Conservation (phyloP, 2,329 filamentous ascomycete genomes). For the Alternaria solani region DNA sequence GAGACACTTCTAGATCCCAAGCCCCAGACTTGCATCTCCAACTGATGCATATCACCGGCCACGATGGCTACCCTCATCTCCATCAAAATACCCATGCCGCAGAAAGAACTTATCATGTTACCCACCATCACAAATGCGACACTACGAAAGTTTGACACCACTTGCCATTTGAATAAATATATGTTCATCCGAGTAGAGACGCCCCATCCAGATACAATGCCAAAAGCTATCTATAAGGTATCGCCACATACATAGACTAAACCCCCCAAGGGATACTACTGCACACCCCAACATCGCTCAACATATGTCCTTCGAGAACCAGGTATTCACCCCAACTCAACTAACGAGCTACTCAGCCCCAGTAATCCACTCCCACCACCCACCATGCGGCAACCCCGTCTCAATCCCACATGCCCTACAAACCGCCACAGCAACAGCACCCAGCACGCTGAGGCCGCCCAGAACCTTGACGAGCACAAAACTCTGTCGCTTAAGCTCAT, state of each 20-base stretch:
- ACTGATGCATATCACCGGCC: neutral
- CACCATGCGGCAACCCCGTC: conserved; percentile 36
- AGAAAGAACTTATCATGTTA: neutral
- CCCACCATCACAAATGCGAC: neutral
- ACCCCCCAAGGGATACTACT: neutral
- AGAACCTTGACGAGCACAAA: conserved; percentile 76
- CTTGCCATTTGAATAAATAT: neutral
- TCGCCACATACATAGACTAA: neutral
- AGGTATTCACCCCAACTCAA: neutral
- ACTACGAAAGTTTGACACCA: neutral
- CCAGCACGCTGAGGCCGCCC: conserved; percentile 76
- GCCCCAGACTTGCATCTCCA: too few species aligned
- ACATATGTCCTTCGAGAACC: neutral
- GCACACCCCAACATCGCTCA: neutral
- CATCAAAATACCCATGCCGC: neutral
- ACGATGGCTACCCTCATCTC: neutral
- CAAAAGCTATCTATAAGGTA: neutral
- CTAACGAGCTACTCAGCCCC: neutral
- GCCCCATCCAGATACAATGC: neutral
- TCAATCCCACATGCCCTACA: conserved; percentile 49
- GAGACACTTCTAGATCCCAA: too few species aligned
- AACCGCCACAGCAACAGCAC: conserved; percentile 68
- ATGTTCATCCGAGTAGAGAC: neutral
- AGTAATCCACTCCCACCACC: conserved; percentile 39
- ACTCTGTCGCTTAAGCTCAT: conserved; percentile 70